These are phyloP conservation scores for Clathrospora elynae DNA, from an alignment of 2,329 filamentous ascomycete genomes.

Conservation along the genomic window DNA sequence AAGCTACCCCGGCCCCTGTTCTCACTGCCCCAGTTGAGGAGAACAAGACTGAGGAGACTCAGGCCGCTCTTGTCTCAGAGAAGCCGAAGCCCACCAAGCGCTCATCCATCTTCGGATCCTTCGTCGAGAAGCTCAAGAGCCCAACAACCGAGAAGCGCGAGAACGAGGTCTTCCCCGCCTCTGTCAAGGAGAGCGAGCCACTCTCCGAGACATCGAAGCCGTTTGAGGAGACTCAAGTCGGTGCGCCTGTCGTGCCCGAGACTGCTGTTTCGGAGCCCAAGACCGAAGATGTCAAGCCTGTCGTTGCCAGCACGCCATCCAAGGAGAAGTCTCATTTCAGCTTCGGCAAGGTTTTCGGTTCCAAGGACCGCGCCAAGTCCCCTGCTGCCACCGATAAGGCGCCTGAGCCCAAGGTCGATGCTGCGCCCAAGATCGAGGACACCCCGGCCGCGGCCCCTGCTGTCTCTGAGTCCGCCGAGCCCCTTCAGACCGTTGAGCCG, in stretches of 20 bases:
- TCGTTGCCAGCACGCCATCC: slow-evolving; percentile 47
- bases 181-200: slow-evolving; percentile 55
- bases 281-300: slow-evolving; percentile 37
- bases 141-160: slow-evolving; percentile 69
- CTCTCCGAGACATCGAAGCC: slow-evolving; percentile 43
- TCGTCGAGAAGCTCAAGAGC: slow-evolving; percentile 64
- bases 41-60: slow-evolving; percentile 56
- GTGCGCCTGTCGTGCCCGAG: slow-evolving; percentile 40
- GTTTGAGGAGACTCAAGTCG: slow-evolving; percentile 47
- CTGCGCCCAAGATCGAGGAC: slow-evolving; percentile 47
- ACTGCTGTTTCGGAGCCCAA: slow-evolving; percentile 37
- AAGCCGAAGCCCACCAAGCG: slow-evolving; percentile 75
- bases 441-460: slow-evolving; percentile 25
- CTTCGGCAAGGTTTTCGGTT: slow-evolving; percentile 59
- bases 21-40: slow-evolving; percentile 30
- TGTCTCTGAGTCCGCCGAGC: slow-evolving; percentile 28
- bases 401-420: slow-evolving; percentile 49
- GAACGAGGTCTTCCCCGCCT: slow-evolving; percentile 60
- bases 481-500: slow-evolving; percentile 31
- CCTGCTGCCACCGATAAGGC: slow-evolving; percentile 40
- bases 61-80: slow-evolving; percentile 44
- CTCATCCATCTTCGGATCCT: slow-evolving; percentile 79
- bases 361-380: slow-evolving; percentile 58
- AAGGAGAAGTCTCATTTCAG: slow-evolving; percentile 57
- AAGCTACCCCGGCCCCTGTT: slow-evolving; percentile 39